These are phyloP conservation scores for Pythium vanterpoolii DNA, from an alignment of 352 stramenopile genomes.

Conservation along the genomic window DNA sequence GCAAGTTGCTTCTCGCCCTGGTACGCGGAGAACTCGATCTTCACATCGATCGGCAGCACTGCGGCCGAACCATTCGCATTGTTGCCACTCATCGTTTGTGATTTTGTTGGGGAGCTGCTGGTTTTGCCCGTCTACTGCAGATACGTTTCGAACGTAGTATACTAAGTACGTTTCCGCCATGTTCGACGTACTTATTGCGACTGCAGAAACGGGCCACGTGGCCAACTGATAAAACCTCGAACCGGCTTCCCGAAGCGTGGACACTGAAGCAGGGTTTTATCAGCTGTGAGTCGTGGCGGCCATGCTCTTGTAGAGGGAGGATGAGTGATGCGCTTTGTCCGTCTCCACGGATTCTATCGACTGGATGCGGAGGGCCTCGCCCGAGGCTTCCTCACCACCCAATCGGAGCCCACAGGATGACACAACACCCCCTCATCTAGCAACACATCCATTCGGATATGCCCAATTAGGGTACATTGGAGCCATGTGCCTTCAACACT, in stretches of 20 bases:
- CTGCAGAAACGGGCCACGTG: slow-evolving; percentile 4
- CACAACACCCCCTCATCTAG: slow-evolving; percentile 3
- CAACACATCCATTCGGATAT: slow-evolving; percentile 12
- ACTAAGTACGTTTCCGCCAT: slow-evolving; percentile 4
- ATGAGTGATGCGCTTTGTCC: not conserved
- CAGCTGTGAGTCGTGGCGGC: not conserved
- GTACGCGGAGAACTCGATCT: slow-evolving; percentile 68
- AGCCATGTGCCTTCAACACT: slow-evolving; percentile 22
- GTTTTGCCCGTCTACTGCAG: too few relatives aligned
- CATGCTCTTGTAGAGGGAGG: slow-evolving; percentile 21
- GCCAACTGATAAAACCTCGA: slow-evolving; percentile 23
- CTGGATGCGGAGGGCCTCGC: slow-evolving; percentile 9
- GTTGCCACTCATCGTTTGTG: slow-evolving; percentile 8
- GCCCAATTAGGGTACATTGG: slow-evolving; percentile 6
- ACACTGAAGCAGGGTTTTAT: slow-evolving; percentile 14
- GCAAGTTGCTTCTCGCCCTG: slow-evolving; percentile 87
- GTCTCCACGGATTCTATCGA: slow-evolving; percentile 10
- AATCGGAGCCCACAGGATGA: slow-evolving; percentile 9
- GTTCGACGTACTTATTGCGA: not conserved
- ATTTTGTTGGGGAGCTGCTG: not conserved
- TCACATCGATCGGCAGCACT: slow-evolving; percentile 19
- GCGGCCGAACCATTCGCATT: slow-evolving; percentile 1
- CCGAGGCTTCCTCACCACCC: slow-evolving; percentile 22
- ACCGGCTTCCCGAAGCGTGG: not conserved
- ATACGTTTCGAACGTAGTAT: too few relatives aligned